Evolutionary conservation across 164 flowering plant genomes (phyloP), one percentile per base, ranked within the genome.

Genomic region (Echeveria elegans): DNA sequence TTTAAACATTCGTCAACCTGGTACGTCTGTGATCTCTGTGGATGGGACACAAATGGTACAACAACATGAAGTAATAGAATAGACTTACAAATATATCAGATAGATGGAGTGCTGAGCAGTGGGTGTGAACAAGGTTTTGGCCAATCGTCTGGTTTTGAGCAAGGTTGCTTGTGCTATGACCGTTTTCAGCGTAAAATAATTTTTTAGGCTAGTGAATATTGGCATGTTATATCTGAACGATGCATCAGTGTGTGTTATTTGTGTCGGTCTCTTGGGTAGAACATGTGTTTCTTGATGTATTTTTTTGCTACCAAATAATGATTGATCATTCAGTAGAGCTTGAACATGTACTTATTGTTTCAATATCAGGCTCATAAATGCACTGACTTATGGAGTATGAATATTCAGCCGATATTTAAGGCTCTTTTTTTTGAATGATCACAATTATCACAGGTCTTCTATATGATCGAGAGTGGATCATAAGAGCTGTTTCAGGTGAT

Each of bases 381-480:
- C 28, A 21, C 6, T 4, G 58, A 0, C 6, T 52, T 21, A 21
- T 52, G 28, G 12, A 21, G 29, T 6, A 19, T 24, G 12, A 2
- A 53, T 26, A 8, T 29, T 53, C 8, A 24, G 11, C 2, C 24
- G 29, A 53, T 53, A 11, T n/a, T n/a, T n/a, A n/a, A n/a, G n/a
- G n/a, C n/a, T n/a, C n/a, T n/a, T n/a, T n/a, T n/a, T n/a, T n/a
- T n/a, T n/a, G n/a, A 26, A 26, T 23, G 30, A 11, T 28, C 2
- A 50, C 52, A 29, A 47, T 18, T 47, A n/a, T 68, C 41, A 64
- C 78, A 94, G 99, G 99, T 43, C 78, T 94, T 69, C 71, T 41
- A 26, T 81, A 91, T 83, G 99, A 94, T 74, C 85, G 97, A 56
- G 96, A 89, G 73, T 94, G 99, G 99, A 70, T 91, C 66, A 86